Base-by-base conservation (phyloP, 2,329 filamentous ascomycete species). In the Colletotrichum shisoi region DNA sequence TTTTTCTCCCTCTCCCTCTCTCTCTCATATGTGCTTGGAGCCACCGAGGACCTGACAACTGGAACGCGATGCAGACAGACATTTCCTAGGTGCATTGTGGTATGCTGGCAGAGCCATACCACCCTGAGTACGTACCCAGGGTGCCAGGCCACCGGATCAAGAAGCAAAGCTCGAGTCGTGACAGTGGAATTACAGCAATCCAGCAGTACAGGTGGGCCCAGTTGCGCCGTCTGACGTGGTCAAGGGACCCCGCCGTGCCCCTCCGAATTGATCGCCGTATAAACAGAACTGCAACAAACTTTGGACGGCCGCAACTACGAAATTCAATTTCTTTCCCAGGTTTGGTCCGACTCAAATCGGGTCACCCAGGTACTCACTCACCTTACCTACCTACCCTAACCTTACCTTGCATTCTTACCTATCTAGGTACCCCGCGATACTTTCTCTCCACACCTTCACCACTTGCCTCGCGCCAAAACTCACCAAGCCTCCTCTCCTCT, bases 211-310 rank as follows among this genome's bases (percentile, higher is more conserved):
- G 34, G 45, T 27, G 57, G 34, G 21, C 34, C 17, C 21, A 7
- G 24, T 40, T 24, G 37, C 46, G 37, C 4, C n/a, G 15, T 59
- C 45, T 59, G 57, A 59, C 57, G 57, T 59, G 19, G 45, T 31
- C 57, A 42, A 15, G 34, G 57, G 42, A 59, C 57, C 57, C 57
- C 57, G 57, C 57, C 45, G 51, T 59, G 57, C 45, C 57, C 34
- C 57, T 59, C 57, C 57, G 51, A 49, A 31, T 24, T 24, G 13
- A 49, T 40, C 15, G 6, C 31, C 27, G n/a, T 8, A 34, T 34
- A 9, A 9, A 34, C 31, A 45, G 19, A 34, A 45, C 40, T n/a
- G 27, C 37, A 59, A 24, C 45, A 59, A 40, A 58, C 56, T 58
- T 49, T 46, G 31, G 27, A 48, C 31, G 27, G 24, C 24, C 39